Base-by-base conservation (phyloP, 345 rosid genomes). In the Linum tenue region DNA sequence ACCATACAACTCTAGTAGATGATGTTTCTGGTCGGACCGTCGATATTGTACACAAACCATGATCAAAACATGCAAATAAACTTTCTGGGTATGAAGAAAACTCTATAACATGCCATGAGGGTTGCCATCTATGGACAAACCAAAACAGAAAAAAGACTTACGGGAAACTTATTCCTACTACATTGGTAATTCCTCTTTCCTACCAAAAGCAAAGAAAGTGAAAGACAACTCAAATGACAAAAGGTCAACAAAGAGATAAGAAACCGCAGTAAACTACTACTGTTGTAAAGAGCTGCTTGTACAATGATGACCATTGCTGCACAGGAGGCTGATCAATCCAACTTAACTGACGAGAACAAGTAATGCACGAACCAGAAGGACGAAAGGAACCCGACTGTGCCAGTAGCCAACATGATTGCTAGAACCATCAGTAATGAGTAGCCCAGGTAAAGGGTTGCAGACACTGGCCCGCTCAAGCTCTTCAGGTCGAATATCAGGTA, bases 351-450 rank as follows among this genome's bases (percentile, higher is more conserved):
- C 5, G 91, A 84, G 84, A 86, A 86, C 80, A 86, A 70, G 77
- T 75, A 86, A 65, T 86, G 91, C 68, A 86, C 86, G 39, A 86
- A 86, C 86, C 86, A 86, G 78, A 86, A 86, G 0, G 91, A 86
- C 11, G 88, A 79, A 55, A 86, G 84, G 83, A 86, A 84, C 14
- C 91, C 91, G 2, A 86, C 62, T 2, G 91, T 84, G 64, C 91
- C 91, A 1, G 88, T 86, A 0, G 89, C 84, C 9, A 86, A 80
- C 91, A 86, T 86, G 51, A 86, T 79, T 64, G 91, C 91, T 55
- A 86, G 36, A 44, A 79, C 89, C 91, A 86, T 86, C 59, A 86
- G 60, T 8, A 86, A 82, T 6, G 91, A 84, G 70, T 86, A 86
- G 1, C 91, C 91, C n/a, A 86, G 75, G 66, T 84, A 86, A 3